Conservation (phyloP, 169 alveolate genomes). For the Condylostoma magnum region DNA sequence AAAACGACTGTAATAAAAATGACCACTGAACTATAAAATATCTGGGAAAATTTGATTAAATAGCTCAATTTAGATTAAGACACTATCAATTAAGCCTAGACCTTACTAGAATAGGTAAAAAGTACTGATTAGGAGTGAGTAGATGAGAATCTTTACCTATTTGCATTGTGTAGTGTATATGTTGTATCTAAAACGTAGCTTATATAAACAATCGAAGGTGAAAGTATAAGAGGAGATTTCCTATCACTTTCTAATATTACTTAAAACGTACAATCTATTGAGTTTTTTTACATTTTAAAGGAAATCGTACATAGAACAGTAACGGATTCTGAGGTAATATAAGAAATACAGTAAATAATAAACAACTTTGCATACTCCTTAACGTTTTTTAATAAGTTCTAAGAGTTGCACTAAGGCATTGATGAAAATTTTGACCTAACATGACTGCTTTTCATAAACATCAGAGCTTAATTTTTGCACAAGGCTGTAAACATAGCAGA, state of each 20-base stretch:
- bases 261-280: not conserved
- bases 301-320: not conserved
- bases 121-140: no score
- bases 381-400: conserved; percentile 34
- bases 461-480: not conserved
- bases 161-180: not conserved
- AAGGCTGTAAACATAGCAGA: not conserved
- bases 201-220: not conserved
- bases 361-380: conserved; percentile 23
- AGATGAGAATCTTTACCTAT: no score
- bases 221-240: not conserved
- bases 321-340: not conserved
- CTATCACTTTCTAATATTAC: conserved; percentile 2
- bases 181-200: not conserved
- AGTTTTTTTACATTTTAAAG: not conserved
- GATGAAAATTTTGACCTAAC: no score
- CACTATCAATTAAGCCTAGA: no score
- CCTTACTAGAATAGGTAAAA: no score
- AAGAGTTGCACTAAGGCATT: conserved; percentile 32
- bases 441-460: conserved; percentile 33
- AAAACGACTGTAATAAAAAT: no score
- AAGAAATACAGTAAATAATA: conserved; percentile 6
- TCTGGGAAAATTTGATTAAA: no score
- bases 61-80: no score
- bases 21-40: no score